Evolutionary conservation across 1,139 yeast species (phyloP), one percentile per base, ranked within the genome.

Genomic region (Hanseniaspora uvarum): DNA sequence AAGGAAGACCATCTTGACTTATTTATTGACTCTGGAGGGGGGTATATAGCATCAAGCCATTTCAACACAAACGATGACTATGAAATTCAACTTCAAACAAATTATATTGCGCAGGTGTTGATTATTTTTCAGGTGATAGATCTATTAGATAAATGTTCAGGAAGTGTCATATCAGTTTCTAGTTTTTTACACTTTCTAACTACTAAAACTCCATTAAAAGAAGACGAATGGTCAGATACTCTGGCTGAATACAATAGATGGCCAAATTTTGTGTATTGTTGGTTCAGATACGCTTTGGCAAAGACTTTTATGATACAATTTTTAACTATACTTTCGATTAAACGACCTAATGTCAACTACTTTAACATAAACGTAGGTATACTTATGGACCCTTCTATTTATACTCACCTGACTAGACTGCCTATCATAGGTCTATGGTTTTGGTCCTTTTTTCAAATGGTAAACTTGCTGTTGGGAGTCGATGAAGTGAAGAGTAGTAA

Each of bases 341-440:
- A 81, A 57, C 76, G 84, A 64, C 94, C 95, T 0, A 73, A 78
- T 34, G 72, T 87, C 8, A 66, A 81, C 36, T 78, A 82, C 56
- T 66, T 79, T 48, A 76, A 88, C 1, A 86, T 86, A 1, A 94
- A 86, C 62, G 96, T 96, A 0, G 96, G 96, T 0, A 76, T 86
- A 58, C 86, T 86, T 14, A 80, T 85, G 82, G 81, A 81, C 62
- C 82, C 96, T 4, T 82, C 82, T 59, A 66, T 84, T 50, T 82
- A 83, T 63, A 72, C 83, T 41, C 83, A 83, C 65, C 83, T 88
- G 80, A 83, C 92, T 2, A 69, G 86, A 56, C 69, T 83, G n/a
- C 94, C 94, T 0, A 69, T 85, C 2, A 72, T 86, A 10, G 95
- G 95, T 0, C 73, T 81, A 1, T 60, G 82, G 36, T 82, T 83